A percentile compares a stretch with the other conserved stretches of the same genome.
These are phyloP conservation scores for Fraxinus floribunda DNA, from an alignment of 305 asterid species.

Conservation along the genomic window DNA sequence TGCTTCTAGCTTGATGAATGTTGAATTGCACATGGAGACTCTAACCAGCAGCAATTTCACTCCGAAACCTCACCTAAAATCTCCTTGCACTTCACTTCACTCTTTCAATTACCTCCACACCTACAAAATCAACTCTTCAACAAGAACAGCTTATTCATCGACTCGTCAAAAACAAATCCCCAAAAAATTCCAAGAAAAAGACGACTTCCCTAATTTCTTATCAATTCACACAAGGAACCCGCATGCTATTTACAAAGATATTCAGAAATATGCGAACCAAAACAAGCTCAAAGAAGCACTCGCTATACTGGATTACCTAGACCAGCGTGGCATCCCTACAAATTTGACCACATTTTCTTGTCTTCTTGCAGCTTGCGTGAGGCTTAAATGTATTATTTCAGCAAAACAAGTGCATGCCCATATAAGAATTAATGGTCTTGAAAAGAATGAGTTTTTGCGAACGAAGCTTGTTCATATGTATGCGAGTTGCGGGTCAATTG, in stretches of 20 bases:
- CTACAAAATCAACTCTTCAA: constrained; percentile 33
- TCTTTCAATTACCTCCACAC: constrained; percentile 11
- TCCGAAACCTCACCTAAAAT: constrained; percentile 16
- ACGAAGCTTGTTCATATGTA: constrained; percentile 74
- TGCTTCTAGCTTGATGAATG: background rate
- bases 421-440: constrained; percentile 63
- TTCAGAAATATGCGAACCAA: constrained; percentile 57
- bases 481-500: constrained; percentile 62
- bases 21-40: constrained; percentile 31
- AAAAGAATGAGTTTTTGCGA: constrained; percentile 62
- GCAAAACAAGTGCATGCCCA: constrained; percentile 65
- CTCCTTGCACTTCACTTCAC: constrained; percentile 23
- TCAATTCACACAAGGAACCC: constrained; percentile 72
- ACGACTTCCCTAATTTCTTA: constrained; percentile 46
- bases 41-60: constrained; percentile 32
- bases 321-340: constrained; percentile 71
- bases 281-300: constrained; percentile 79
- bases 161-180: constrained; percentile 19
- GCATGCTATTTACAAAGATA: constrained; percentile 62
- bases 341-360: constrained; percentile 71
- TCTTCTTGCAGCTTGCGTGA: constrained; percentile 55
- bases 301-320: constrained; percentile 65
- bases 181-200: constrained; percentile 36
- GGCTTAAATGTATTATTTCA: constrained; percentile 48
- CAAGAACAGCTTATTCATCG: constrained; percentile 24